Conservation (phyloP, 2,329 filamentous ascomycete species). For the Fusarium temperatum region DNA sequence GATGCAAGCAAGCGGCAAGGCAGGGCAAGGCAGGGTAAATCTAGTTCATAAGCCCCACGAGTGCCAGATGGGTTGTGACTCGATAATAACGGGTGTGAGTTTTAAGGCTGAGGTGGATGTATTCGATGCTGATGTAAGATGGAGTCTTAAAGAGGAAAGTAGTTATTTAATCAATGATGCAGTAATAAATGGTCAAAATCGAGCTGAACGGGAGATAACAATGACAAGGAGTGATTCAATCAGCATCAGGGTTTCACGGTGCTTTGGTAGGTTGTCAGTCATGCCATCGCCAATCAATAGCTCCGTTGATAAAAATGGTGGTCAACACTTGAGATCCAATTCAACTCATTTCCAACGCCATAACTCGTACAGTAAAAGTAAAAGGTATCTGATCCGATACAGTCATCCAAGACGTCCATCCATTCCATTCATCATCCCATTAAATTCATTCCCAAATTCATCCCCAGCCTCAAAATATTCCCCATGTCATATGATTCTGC, state of each 20-base stretch:
- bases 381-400: background rate
- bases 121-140: background rate
- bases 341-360: constrained; percentile 2
- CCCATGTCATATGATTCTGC: background rate
- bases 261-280: background rate
- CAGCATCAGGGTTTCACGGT: background rate
- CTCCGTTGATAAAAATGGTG: background rate
- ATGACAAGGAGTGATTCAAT: background rate
- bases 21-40: background rate
- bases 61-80: background rate
- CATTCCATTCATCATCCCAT: background rate
- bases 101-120: background rate
- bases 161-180: background rate
- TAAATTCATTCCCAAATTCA: background rate
- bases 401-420: background rate
- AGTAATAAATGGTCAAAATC: background rate
- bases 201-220: background rate
- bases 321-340: background rate
- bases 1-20: background rate
- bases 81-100: background rate
- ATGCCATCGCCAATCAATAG: background rate
- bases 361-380: background rate
- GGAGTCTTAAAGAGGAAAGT: background rate
- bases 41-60: background rate
- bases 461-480: background rate